These are phyloP conservation scores for Malus hybrid DNA, from an alignment of 331 rosid genomes.

Conservation along the genomic window DNA sequence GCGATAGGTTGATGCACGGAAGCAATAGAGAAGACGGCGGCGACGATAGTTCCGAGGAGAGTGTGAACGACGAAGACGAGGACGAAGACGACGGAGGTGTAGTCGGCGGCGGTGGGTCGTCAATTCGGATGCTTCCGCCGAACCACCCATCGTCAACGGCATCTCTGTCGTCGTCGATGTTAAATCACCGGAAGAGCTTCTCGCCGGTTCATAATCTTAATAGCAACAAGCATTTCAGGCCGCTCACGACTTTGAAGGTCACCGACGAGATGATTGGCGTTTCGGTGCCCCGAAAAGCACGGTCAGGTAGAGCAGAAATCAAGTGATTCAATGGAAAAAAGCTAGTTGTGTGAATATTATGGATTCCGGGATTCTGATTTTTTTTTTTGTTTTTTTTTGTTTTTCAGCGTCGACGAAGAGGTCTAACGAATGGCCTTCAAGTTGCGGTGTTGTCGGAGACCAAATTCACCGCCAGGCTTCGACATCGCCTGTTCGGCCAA, in stretches of 20 bases:
- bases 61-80: conserved; percentile 77
- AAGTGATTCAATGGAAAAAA: background rate
- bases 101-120: conserved; percentile 35
- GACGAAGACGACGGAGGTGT: conserved; percentile 41
- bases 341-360: background rate
- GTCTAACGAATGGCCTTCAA: conserved; percentile 72
- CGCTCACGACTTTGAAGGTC: conserved; percentile 67
- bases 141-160: conserved; percentile 38
- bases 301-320: conserved; percentile 55
- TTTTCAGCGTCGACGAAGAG: conserved; percentile 76
- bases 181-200: conserved; percentile 71
- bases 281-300: conserved; percentile 82
- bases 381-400: background rate
- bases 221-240: conserved; percentile 32
- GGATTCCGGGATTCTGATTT: conserved; percentile 1
- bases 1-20: conserved; percentile 76
- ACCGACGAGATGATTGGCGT: conserved; percentile 96
- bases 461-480: conserved; percentile 63
- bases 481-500: conserved; percentile 64
- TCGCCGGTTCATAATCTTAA: conserved; percentile 53
- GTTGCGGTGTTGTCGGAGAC: conserved; percentile 48
- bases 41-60: conserved; percentile 83
- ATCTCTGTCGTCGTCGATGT: conserved; percentile 24
- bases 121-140: conserved; percentile 84
- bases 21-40: conserved; percentile 68